Base-by-base conservation (phyloP, 305 asterid species). In the Solanum hybrid region DNA sequence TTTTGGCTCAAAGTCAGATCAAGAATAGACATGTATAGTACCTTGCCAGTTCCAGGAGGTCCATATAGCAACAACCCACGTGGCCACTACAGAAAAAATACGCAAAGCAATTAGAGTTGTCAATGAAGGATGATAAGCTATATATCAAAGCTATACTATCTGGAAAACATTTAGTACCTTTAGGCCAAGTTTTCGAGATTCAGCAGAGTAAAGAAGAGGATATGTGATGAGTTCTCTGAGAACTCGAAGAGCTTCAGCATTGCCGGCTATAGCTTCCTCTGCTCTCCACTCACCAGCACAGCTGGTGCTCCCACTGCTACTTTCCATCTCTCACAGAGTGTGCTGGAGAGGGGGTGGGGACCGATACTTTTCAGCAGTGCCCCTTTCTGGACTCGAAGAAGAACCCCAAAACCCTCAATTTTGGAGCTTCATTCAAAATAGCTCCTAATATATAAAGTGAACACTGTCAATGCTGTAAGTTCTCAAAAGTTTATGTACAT, bases 41-140 rank as follows among this genome's bases (percentile, higher is more conserved):
- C 99, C 99, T 97, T 97, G 87, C 99, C 99, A 22, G 99, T 95
- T 85, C 99, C 99, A 1, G 99, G 97, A 76, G 99, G 99, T 42
- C 99, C 99, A 81, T 96, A 95, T 12, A 97, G 98, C 93, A 97
- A 93, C 95, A 97, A 94, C 72, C 99, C 98, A 37, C 96, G 95
- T 78, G 97, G 98, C 98, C 98, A 97, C 97, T 94, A 73, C 38
- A 88, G 31, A 75, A 92, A 78, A 7, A 75, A 87, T 3, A 9
- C 60, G 46, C 16, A 72, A 36, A 46, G 29, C 40, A 51, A 79
- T 27, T 17, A 5, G 22, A n/a, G 16, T 20, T 10, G 12, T 79
- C 35, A 38, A 79, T 24, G 27, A 85, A 64, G 46, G 32, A 42
- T 20, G n/a, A 24, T 40, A 81, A 24, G 3, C 13, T 34, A 76